Evolutionary conservation across 2,329 filamentous ascomycete species (phyloP), one percentile per base, ranked within the genome.

Genomic region (Fusarium veterinarium): DNA sequence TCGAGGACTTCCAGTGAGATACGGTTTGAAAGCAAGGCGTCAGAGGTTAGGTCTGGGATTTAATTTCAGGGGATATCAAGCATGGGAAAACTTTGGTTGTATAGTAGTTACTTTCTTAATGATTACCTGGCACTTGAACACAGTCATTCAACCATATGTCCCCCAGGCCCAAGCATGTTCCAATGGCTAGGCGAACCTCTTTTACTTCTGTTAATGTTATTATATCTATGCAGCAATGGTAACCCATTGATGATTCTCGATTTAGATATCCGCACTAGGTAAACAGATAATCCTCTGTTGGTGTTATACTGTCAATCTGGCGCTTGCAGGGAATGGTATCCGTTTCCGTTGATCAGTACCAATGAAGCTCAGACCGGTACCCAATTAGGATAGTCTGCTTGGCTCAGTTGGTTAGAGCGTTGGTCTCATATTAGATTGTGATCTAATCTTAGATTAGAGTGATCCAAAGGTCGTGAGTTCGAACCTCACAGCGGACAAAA

Each of bases 391-490:
- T 3, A 11, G 69, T 71, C 57, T 64, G 64, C 63, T 58, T 71
- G 57, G 69, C 69, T 71, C 64, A 67, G 64, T 66, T 67, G 64
- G 64, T 60, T 66, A 67, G 64, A 67, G 64, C 64, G 64, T 67
- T 71, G 69, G 69, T 71, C 69, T 71, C 69, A 71, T 71, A 72
- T 28, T 37, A 42, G 33, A 52, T 35, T 41, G 31, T 71, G 69
- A 72, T 46, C 17, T 38, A 41, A 23, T 57, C 65, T 4, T 20
- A 71, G 46, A 53, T 63, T 45, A 48, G 69, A 56, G 69, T 48
- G 11, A 71, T 71, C 69, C 69, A 72, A 71, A 71, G 69, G 69
- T 71, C 69, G 69, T 72, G 69, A 72, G 69, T 71, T 71, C 69
- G 69, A 71, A 65, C 69, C 69, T 71, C 69, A 60, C 69, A 59